phyloP scores from a whole-genome alignment of 768 basidiomycete species.

The Asterophora lycoperdoides region DNA sequence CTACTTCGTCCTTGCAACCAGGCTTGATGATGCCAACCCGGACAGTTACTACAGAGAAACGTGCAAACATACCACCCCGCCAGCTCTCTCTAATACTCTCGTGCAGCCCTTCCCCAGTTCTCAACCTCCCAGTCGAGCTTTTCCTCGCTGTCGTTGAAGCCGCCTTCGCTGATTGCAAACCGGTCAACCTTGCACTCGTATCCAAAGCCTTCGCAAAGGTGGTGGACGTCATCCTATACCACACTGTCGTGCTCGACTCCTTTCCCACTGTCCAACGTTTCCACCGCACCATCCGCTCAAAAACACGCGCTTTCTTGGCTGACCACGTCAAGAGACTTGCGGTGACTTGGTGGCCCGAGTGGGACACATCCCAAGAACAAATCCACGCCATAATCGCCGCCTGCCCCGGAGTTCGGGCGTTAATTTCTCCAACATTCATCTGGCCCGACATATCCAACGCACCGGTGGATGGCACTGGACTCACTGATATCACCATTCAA shows the following conservation, averaged over 20 bases:
- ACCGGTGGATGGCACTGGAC: slow-evolving; percentile 12
- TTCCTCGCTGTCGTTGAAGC: slow-evolving; percentile 33
- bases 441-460: slow-evolving; percentile 16
- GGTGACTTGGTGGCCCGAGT: slow-evolving; percentile 26
- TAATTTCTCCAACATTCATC: slow-evolving; percentile 26
- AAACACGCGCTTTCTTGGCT: slow-evolving; percentile 23
- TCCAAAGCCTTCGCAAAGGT: slow-evolving; percentile 28
- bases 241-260: slow-evolving; percentile 33
- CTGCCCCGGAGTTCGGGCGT: slow-evolving; percentile 30
- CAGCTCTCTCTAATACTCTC: slow-evolving; percentile 18
- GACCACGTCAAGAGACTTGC: slow-evolving; percentile 34
- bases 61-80: slow-evolving; percentile 4
- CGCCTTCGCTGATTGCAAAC: slow-evolving; percentile 25
- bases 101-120: slow-evolving; percentile 20
- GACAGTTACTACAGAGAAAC: slow-evolving; percentile 4
- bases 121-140: slow-evolving; percentile 36
- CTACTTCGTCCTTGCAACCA: neutral
- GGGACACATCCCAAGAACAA: slow-evolving; percentile 10
- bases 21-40: slow-evolving; percentile 8
- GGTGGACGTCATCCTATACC: slow-evolving; percentile 34
- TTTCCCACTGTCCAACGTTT: slow-evolving; percentile 28
- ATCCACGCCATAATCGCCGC: slow-evolving; percentile 27
- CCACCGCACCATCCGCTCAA: slow-evolving; percentile 29
- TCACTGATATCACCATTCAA: slow-evolving; percentile 26
- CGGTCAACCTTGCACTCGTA: slow-evolving; percentile 27